Percentiles rank a stretch among this genome's conserved stretches.
phyloP scores from a whole-genome alignment of 2,329 filamentous ascomycete genomes.

The Byssothecium circinans region DNA sequence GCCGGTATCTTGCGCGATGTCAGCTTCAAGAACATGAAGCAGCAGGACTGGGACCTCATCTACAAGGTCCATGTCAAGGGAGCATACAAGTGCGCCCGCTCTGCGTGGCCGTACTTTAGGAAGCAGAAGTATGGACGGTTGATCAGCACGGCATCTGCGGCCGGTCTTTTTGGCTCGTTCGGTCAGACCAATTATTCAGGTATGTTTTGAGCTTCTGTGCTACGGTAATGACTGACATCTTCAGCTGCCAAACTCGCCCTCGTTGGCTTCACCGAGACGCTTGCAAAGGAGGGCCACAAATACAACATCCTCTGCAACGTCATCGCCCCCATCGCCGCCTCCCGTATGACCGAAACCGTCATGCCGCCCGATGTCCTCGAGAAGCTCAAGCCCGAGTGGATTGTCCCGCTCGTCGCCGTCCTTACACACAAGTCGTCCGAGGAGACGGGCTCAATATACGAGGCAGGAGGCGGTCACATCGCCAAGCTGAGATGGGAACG shows the following conservation, averaged over 20 bases:
- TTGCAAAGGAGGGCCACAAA: slow-evolving; percentile 95
- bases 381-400: slow-evolving; percentile 87
- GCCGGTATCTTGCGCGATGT: slow-evolving; percentile 93
- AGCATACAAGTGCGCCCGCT: slow-evolving; percentile 91
- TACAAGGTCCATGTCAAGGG: slow-evolving; percentile 90
- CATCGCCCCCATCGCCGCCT: slow-evolving; percentile 92
- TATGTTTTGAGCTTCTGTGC: slow-evolving; percentile 43
- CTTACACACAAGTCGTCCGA: slow-evolving; percentile 85
- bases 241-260: slow-evolving; percentile 87
- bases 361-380: slow-evolving; percentile 93
- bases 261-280: slow-evolving; percentile 95
- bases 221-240: slow-evolving; percentile 22
- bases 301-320: slow-evolving; percentile 97
- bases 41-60: slow-evolving; percentile 94
- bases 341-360: slow-evolving; percentile 91
- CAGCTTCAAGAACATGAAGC: slow-evolving; percentile 98
- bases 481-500: slow-evolving; percentile 97
- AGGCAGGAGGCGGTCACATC: slow-evolving; percentile 88
- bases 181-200: slow-evolving; percentile 94
- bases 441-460: slow-evolving; percentile 89
- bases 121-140: slow-evolving; percentile 98
- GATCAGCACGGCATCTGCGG: slow-evolving; percentile 96
- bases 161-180: slow-evolving; percentile 92
- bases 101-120: slow-evolving; percentile 95
- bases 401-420: slow-evolving; percentile 88